Percentiles rank a stretch among this genome's conserved stretches.
Conservation (phyloP, 169 alveolate genomes). For the Eimeria praecox region DNA sequence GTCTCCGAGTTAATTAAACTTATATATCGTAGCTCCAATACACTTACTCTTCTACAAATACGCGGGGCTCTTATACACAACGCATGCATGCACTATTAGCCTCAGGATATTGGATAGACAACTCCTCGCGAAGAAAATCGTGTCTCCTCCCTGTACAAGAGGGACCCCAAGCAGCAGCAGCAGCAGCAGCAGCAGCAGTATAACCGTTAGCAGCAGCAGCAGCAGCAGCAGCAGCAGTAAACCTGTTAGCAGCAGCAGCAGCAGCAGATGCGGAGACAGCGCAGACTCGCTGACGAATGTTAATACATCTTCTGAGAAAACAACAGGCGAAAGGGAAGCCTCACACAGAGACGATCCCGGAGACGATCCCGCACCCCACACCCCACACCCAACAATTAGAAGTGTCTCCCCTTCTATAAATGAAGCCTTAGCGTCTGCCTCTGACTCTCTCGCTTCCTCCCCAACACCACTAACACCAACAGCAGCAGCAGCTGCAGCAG, state of each 20-base stretch:
- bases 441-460: background rate
- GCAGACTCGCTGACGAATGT: too few relatives aligned
- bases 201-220: too few relatives aligned
- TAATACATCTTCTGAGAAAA: too few relatives aligned
- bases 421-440: background rate
- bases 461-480: too few relatives aligned
- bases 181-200: too few relatives aligned
- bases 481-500: too few relatives aligned
- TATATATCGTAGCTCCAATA: background rate
- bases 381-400: background rate
- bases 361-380: background rate
- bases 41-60: background rate
- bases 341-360: background rate
- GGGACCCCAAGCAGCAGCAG: background rate
- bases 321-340: background rate
- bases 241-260: too few relatives aligned
- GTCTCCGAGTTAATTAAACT: background rate
- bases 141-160: background rate
- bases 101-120: background rate
- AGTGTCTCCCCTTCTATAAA: background rate
- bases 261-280: too few relatives aligned
- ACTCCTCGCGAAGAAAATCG: background rate
- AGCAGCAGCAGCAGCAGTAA: too few relatives aligned
- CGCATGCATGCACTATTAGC: slow-evolving; percentile 6
- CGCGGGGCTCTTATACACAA: background rate